Evolutionary conservation across 1,284 basidiomycete genomes (phyloP).

Genomic region (Tilletia caries): DNA sequence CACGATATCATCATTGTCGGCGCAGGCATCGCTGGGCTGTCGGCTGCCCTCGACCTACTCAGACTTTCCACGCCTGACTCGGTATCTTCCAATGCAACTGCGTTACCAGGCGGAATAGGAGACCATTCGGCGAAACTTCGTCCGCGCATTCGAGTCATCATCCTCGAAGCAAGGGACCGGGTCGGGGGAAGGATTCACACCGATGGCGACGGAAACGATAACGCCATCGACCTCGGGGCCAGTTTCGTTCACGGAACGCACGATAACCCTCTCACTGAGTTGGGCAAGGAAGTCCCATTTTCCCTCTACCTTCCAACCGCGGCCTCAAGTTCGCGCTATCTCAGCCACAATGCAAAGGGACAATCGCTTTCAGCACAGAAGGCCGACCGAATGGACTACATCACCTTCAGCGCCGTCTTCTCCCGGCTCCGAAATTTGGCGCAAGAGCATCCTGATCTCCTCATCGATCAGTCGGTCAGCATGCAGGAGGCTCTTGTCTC

Average conservation of each 20-base stretch:
- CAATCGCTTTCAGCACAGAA: not conserved
- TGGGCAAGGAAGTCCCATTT: constrained; percentile 15
- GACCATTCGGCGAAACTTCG: not conserved
- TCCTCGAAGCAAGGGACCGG: constrained; percentile 16
- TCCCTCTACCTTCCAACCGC: constrained; percentile 13
- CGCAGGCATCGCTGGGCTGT: constrained; percentile 12
- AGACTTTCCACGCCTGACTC: not conserved
- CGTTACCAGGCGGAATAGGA: too few relatives aligned
- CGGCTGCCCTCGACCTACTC: constrained; percentile 3
- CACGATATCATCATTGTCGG: constrained; percentile 11
- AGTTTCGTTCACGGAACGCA: constrained; percentile 19
- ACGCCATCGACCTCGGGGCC: constrained; percentile 14
- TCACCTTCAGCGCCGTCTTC: constrained; percentile 9
- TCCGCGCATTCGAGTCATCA: not conserved
- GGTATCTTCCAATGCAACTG: not conserved
- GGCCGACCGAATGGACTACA: not conserved
- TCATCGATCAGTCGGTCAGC: not conserved
- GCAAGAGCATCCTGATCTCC: not conserved
- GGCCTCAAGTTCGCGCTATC: not conserved
- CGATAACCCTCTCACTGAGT: constrained; percentile 16
- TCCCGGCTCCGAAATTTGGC: not conserved
- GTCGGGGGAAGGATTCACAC: constrained; percentile 17
- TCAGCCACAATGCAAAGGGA: not conserved
- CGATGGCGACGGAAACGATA: not conserved
- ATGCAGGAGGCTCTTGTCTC: not conserved